phyloP scores from a whole-genome alignment of 169 alveolate genomes.

The Cryptosporidium viatorum region DNA sequence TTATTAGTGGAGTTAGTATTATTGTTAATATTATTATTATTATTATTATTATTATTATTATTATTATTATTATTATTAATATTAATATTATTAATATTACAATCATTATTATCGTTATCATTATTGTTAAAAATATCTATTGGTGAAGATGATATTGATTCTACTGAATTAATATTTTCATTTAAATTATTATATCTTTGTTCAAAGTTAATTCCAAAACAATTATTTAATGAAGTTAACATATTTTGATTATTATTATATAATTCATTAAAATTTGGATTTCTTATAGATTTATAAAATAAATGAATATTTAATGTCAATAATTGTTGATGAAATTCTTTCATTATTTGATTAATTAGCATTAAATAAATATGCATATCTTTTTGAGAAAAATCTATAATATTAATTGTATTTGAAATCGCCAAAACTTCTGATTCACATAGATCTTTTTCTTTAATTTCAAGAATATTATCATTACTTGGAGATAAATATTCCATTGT shows the following conservation, averaged over 20 bases:
- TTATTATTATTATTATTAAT: too few relatives aligned
- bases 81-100: too few relatives aligned
- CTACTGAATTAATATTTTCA: neutral
- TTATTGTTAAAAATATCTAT: neutral
- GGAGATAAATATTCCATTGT: slow-evolving; percentile 9
- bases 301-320: slow-evolving; percentile 33
- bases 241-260: slow-evolving; percentile 6
- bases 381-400: slow-evolving; percentile 14
- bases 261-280: neutral
- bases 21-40: too few relatives aligned
- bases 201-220: neutral
- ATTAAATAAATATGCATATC: slow-evolving; percentile 27
- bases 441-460: neutral
- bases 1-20: too few relatives aligned
- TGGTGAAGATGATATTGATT: neutral
- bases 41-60: too few relatives aligned
- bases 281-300: slow-evolving; percentile 16
- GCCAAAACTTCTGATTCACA: neutral
- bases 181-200: neutral
- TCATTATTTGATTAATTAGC: slow-evolving; percentile 6
- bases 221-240: slow-evolving; percentile 5
- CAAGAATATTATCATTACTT: neutral
- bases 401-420: neutral
- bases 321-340: slow-evolving; percentile 42
- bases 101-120: too few relatives aligned